Evolutionary conservation across 139 green algal genomes (phyloP), one percentile per base, ranked within the genome.

Genomic region (Micractinium sp.): DNA sequence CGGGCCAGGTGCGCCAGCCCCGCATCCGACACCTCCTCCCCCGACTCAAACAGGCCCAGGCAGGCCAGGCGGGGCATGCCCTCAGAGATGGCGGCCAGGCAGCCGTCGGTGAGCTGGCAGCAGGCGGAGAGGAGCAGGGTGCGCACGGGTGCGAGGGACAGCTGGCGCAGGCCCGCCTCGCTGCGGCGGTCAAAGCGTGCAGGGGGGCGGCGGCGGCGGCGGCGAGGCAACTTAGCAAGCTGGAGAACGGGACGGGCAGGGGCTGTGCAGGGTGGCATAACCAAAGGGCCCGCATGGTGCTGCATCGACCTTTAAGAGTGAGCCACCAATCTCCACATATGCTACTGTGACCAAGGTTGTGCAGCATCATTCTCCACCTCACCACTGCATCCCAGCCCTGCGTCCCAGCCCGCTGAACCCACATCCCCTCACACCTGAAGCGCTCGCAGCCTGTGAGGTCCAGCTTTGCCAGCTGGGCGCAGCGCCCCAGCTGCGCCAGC

Each of bases 1-100:
- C 27, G 16, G 3, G 66, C 38, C 66, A 87, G 66, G 35, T 84
- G 39, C 1, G 35, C 31, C 80, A 89, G 36, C 19, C 90, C 90
- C 12, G 27, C 77, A 33, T 90, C 87, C 12, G 66, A 77, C 31
- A 92, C 79, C 19, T 41, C 39, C 69, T 92, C 90, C 5, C 90
- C 90, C 3, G 80, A 47, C 81, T 92, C 90, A 91, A 92, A 92
- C 60, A 92, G 86, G 3, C 78, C 66, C 63, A 92, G 61, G 66
- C 66, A 85, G 35, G 67, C 38, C 29, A 92, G 66, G 31, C 82
- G 63, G 12, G 86, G 86, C 85, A 91, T 56, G 25, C n/a, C 66
- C 13, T 39, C 73, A 0, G 39, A 74, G 7, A 91, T 81, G 15
- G 87, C 81, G 14, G 27, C 84, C 69, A 90, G 86, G 67, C 79